Conservation (phyloP, 495 filamentous ascomycete species). For the Hypoxylon intermedium region DNA sequence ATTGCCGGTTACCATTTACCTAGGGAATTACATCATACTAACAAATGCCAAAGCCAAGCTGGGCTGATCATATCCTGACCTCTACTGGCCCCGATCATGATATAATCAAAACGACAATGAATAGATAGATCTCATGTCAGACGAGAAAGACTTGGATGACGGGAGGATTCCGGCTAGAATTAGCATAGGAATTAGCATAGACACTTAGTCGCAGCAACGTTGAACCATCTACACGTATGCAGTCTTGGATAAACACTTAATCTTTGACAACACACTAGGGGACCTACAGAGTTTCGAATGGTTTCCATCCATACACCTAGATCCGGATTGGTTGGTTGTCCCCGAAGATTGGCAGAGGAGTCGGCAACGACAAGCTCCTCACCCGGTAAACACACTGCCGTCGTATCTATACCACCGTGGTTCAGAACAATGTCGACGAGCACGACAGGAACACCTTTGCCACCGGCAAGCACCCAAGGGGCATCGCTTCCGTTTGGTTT, state of each 20-base stretch:
- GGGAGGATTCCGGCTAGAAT: no score
- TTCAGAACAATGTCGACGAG: constrained; percentile 7
- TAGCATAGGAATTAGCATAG: neutral
- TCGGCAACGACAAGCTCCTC: neutral
- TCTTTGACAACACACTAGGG: no score
- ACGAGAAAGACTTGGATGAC: constrained; percentile 1
- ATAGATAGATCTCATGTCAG: neutral
- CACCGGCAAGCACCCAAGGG: neutral
- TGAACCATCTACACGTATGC: no score
- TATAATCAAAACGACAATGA: constrained; percentile 9
- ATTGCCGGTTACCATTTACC: no score
- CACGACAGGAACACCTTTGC: neutral
- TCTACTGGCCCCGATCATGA: neutral
- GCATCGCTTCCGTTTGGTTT: constrained; percentile 20
- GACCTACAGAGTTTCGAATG: no score
- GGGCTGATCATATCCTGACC: no score
- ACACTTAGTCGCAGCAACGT: no score
- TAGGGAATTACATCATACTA: no score
- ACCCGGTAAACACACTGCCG: no score
- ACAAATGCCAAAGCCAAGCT: no score
- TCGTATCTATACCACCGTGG: no score
- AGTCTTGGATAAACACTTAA: no score
- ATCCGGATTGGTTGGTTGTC: neutral
- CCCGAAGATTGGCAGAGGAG: neutral
- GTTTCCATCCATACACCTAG: neutral